A percentile compares a stretch with the other conserved stretches of the same genome.
phyloP scores from a whole-genome alignment of 306 rosid genomes.

The Leucaena leucocephala region DNA sequence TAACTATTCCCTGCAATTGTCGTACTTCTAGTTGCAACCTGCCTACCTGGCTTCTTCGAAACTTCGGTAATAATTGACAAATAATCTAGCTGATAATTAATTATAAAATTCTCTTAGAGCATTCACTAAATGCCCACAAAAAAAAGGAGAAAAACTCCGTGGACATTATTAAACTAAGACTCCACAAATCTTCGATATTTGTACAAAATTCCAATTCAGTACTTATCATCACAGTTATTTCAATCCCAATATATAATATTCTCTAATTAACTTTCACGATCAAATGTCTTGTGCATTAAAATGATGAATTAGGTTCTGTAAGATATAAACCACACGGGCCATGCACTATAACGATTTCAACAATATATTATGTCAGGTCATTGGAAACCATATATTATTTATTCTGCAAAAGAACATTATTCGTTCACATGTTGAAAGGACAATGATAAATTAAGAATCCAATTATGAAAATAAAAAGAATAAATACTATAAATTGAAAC shows the following conservation, averaged over 20 bases:
- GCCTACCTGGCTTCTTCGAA: not conserved
- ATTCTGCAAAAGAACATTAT: not conserved
- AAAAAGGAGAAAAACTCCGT: not conserved
- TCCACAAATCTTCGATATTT: not conserved
- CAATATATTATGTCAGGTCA: not conserved
- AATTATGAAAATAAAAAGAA: not conserved
- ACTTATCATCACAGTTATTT: slow-evolving; percentile 4
- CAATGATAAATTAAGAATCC: not conserved
- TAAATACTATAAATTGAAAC: slow-evolving; percentile 16
- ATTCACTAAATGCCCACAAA: not conserved
- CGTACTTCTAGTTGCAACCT: not conserved
- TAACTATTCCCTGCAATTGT: not conserved
- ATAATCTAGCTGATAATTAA: not conserved
- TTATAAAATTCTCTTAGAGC: no score
- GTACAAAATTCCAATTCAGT: not conserved
- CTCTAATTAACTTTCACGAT: not conserved
- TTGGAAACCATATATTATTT: not conserved
- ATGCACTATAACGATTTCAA: not conserved
- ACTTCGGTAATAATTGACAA: not conserved
- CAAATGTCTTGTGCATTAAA: not conserved
- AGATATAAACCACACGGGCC: not conserved
- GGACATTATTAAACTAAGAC: not conserved
- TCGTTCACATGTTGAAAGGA: not conserved
- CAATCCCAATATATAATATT: not conserved
- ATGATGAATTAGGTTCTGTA: slow-evolving; percentile 1